A percentile compares a stretch with the other conserved stretches of the same genome.
Conservation (phyloP, 139 green algal species). For the Chlorella ohadii region DNA sequence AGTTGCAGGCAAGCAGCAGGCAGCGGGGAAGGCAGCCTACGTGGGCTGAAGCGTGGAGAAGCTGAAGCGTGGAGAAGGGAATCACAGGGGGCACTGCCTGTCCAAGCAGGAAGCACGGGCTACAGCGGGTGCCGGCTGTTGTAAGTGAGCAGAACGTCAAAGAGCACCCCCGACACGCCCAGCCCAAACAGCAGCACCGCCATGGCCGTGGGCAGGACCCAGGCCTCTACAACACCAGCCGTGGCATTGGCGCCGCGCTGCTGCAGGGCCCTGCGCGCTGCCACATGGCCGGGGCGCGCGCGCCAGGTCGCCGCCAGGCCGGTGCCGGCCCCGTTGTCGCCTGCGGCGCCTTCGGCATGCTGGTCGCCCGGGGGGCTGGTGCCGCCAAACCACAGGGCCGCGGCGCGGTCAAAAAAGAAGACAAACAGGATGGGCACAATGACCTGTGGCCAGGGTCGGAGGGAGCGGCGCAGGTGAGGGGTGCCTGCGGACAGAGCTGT, state of each 20-base stretch:
- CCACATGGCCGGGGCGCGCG: no score
- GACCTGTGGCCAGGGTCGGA: not conserved
- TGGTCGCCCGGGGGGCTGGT: not conserved
- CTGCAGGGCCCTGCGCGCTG: no score
- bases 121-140: no score
- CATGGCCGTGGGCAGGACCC: not conserved
- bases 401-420: not conserved
- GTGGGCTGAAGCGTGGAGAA: no score
- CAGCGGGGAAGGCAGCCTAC: no score
- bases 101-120: no score
- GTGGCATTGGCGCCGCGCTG: no score
- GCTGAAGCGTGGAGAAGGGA: no score
- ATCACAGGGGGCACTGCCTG: no score
- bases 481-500: no score
- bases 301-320: not conserved
- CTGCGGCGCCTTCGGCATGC: not conserved
- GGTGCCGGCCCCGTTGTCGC: not conserved
- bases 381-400: not conserved
- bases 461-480: not conserved
- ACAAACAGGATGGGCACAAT: not conserved
- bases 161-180: not conserved
- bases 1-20: no score
- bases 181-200: not conserved
- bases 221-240: no score
- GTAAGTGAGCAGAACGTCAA: not conserved